Evolutionary conservation across 1,284 basidiomycete species (phyloP).

Genomic region (Porodaedalea pini): DNA sequence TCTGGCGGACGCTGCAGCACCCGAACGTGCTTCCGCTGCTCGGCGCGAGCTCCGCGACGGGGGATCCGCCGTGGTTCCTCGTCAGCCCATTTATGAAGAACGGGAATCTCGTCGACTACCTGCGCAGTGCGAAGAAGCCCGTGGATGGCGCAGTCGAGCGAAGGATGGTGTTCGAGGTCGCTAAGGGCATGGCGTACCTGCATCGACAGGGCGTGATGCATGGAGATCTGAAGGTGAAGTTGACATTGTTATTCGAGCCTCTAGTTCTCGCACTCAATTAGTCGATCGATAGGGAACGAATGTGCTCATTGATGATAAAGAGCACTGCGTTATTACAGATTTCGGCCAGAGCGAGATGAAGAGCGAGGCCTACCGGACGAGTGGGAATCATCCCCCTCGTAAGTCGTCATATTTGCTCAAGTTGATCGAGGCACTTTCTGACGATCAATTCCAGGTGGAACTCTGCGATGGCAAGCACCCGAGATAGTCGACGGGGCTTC

Average conservation of each 20-base stretch:
- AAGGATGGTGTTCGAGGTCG: constrained; percentile 65
- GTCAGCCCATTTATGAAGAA: constrained; percentile 57
- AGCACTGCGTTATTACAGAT: constrained; percentile 68
- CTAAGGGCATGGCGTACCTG: constrained; percentile 74
- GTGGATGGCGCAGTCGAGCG: constrained; percentile 30
- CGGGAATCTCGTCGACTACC: constrained; percentile 43
- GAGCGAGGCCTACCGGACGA: constrained; percentile 60
- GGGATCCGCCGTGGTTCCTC: constrained; percentile 64
- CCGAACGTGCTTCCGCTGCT: constrained; percentile 51
- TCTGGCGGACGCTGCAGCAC: constrained; percentile 52
- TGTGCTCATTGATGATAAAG: constrained; percentile 64
- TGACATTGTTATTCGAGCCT: background rate
- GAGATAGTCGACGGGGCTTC: constrained; percentile 57
- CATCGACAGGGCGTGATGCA: constrained; percentile 63
- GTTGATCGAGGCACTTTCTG: constrained; percentile 6
- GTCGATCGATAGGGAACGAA: constrained; percentile 53
- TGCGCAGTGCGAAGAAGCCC: constrained; percentile 31
- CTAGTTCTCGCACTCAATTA: background rate
- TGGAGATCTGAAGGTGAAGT: constrained; percentile 65
- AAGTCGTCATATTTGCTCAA: constrained; percentile 29
- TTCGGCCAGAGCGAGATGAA: constrained; percentile 80
- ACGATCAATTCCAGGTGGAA: constrained; percentile 42
- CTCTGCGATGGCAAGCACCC: constrained; percentile 70
- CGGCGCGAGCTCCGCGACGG: constrained; percentile 56
- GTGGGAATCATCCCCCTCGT: constrained; percentile 52